Percentiles rank a stretch among this genome's conserved stretches.
phyloP scores from a whole-genome alignment of 371 early-diverging fungal genomes.

The Chytridium lagenaria region DNA sequence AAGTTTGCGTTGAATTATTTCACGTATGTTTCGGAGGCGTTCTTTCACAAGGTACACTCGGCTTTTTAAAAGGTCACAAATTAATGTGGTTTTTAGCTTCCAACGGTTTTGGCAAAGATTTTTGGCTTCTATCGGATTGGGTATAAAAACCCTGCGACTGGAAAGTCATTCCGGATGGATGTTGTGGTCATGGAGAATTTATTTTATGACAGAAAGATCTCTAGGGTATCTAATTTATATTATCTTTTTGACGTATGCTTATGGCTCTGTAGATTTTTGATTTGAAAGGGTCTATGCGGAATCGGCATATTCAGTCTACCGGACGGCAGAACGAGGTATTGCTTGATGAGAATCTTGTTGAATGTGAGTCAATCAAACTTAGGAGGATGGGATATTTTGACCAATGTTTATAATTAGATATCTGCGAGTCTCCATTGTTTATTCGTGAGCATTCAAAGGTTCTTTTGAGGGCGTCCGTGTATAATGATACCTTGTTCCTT shows the following conservation, averaged over 20 bases:
- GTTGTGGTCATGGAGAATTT: conserved; percentile 59
- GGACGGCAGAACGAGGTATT: conserved; percentile 85
- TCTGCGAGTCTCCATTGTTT: conserved; percentile 81
- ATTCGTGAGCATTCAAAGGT: conserved; percentile 70
- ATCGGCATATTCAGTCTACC: conserved; percentile 87
- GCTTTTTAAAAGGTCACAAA: conserved; percentile 1
- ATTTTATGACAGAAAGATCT: conserved; percentile 52
- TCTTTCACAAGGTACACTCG: conserved; percentile 56
- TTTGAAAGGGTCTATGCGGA: conserved; percentile 93
- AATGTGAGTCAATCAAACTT: conserved; percentile 54
- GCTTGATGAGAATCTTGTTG: conserved; percentile 90
- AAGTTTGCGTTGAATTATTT: conserved; percentile 91
- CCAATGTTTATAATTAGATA: neutral
- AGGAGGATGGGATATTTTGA: neutral
- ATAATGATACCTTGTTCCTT: conserved; percentile 53
- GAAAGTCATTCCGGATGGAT: conserved; percentile 43
- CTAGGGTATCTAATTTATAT: conserved; percentile 47
- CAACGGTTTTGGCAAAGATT: conserved; percentile 86
- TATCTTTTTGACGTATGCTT: conserved; percentile 20
- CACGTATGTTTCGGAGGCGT: conserved; percentile 74
- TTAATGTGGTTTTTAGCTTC: conserved; percentile 63
- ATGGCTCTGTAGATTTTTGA: conserved; percentile 78
- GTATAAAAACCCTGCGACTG: conserved; percentile 71
- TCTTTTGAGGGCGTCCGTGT: conserved; percentile 43
- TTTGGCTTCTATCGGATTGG: conserved; percentile 90